Evolutionary conservation across 2,329 filamentous ascomycete species (phyloP).

Genomic region (Diplodia sapinea): DNA sequence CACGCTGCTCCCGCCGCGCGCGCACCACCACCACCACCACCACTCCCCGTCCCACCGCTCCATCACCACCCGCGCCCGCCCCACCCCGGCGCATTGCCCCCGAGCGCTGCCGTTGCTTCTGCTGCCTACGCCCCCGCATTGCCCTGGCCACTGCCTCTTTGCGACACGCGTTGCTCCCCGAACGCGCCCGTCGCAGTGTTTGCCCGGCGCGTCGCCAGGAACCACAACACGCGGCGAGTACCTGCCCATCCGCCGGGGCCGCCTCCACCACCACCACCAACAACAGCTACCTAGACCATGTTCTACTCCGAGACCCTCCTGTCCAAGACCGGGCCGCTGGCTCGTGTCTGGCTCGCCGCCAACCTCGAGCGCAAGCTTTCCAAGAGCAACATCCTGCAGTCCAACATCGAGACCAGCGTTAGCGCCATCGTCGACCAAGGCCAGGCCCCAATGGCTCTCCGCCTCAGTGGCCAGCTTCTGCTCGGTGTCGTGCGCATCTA

Average conservation of each 20-base stretch:
- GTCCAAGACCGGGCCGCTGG: constrained; percentile 94
- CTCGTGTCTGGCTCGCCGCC: constrained; percentile 96
- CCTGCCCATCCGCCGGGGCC: constrained; percentile 19
- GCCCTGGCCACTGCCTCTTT: background rate
- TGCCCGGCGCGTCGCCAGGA: constrained; percentile 28
- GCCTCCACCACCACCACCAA: background rate
- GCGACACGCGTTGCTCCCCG: constrained; percentile 23
- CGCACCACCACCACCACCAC: constrained; percentile 7
- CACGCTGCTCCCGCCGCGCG: constrained; percentile 5
- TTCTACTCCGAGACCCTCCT: constrained; percentile 97
- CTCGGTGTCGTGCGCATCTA: constrained; percentile 97
- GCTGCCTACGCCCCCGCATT: background rate
- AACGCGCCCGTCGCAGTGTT: constrained; percentile 30
- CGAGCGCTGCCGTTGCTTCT: background rate
- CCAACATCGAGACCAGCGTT: constrained; percentile 93
- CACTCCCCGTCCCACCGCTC: constrained; percentile 14
- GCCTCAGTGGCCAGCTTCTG: constrained; percentile 90
- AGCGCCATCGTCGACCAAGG: constrained; percentile 91
- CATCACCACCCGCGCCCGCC: constrained; percentile 17
- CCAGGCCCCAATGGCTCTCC: constrained; percentile 92
- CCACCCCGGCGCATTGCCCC: constrained; percentile 10
- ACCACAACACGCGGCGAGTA: constrained; percentile 30
- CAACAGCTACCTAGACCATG: constrained; percentile 61
- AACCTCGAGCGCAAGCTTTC: constrained; percentile 98
- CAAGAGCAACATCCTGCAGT: constrained; percentile 93